Conservation (phyloP, 2,329 filamentous ascomycete genomes). For the Arachnomyces sp. region DNA sequence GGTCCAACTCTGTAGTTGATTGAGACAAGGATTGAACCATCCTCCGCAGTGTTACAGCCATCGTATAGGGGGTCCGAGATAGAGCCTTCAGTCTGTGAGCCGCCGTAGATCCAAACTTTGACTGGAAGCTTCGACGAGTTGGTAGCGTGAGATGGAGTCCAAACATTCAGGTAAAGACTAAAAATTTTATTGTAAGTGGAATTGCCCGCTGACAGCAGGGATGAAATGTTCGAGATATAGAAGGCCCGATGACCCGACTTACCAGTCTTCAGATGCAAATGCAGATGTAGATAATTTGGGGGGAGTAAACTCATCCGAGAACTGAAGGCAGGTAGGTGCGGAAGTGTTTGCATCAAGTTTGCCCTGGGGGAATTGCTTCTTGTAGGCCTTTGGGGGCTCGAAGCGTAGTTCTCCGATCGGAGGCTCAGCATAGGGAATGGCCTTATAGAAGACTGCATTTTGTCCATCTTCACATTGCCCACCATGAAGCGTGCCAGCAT, state of each 20-base stretch:
- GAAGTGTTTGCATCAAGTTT: constrained; percentile 12
- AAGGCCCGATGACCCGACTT: constrained; percentile 6
- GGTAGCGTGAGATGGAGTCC: constrained; percentile 11
- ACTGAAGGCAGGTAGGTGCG: constrained; percentile 15
- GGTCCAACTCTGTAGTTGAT: constrained; percentile 43
- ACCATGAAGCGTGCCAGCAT: constrained; percentile 14
- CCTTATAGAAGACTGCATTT: constrained; percentile 15
- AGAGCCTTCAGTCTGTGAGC: constrained; percentile 9
- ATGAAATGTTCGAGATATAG: too few species aligned
- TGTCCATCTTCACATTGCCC: constrained; percentile 10
- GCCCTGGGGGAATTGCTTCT: constrained; percentile 10
- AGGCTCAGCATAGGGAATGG: constrained; percentile 16
- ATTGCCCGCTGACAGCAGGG: too few species aligned
- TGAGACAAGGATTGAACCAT: too few species aligned
- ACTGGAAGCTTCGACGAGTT: constrained; percentile 18
- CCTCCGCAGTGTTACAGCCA: constrained; percentile 12
- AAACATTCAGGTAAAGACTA: constrained; percentile 14
- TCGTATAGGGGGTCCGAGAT: constrained; percentile 11
- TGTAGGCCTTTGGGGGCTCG: constrained; percentile 15
- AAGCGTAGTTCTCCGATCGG: constrained; percentile 16
- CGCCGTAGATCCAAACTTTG: constrained; percentile 22
- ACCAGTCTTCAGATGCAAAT: constrained; percentile 16
- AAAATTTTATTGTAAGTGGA: too few species aligned
- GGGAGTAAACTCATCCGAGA: constrained; percentile 5
- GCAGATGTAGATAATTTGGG: too few species aligned